These are phyloP conservation scores for Cercospora berteroae DNA, from an alignment of 2,329 filamentous ascomycete genomes.

Conservation along the genomic window DNA sequence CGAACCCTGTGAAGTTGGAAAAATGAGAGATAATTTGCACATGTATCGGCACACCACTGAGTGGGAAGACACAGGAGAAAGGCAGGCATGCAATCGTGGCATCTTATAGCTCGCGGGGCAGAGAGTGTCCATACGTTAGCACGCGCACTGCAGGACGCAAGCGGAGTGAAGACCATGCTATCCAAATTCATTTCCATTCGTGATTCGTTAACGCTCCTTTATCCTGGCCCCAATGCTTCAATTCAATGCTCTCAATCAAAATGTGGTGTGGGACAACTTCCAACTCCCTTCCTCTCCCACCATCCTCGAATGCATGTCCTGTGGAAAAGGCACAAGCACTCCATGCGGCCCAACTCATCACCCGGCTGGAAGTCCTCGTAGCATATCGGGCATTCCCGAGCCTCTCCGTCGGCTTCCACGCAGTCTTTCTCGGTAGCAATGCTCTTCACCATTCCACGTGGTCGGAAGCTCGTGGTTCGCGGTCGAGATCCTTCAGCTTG, in stretches of 20 bases:
- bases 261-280: conserved; percentile 57
- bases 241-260: conserved; percentile 4
- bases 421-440: conserved; percentile 64
- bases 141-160: not conserved
- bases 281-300: conserved; percentile 56
- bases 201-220: not conserved
- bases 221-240: not conserved
- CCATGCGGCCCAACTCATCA: conserved; percentile 58
- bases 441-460: conserved; percentile 50
- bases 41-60: not conserved
- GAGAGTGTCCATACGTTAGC: not conserved
- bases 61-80: not conserved
- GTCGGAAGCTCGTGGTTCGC: conserved; percentile 36
- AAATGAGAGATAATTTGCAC: not conserved
- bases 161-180: not conserved
- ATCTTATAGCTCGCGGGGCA: not conserved
- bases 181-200: not conserved
- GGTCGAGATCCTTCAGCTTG: conserved; percentile 22
- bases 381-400: conserved; percentile 62
- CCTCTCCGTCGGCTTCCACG: conserved; percentile 48
- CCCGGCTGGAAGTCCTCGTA: conserved; percentile 64
- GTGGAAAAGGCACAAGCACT: conserved; percentile 65
- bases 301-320: conserved; percentile 59
- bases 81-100: not conserved
- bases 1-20: not conserved